Evolutionary conservation across 2,329 filamentous ascomycete species (phyloP), one percentile per base, ranked within the genome.

Genomic region (Camillea tinctor): DNA sequence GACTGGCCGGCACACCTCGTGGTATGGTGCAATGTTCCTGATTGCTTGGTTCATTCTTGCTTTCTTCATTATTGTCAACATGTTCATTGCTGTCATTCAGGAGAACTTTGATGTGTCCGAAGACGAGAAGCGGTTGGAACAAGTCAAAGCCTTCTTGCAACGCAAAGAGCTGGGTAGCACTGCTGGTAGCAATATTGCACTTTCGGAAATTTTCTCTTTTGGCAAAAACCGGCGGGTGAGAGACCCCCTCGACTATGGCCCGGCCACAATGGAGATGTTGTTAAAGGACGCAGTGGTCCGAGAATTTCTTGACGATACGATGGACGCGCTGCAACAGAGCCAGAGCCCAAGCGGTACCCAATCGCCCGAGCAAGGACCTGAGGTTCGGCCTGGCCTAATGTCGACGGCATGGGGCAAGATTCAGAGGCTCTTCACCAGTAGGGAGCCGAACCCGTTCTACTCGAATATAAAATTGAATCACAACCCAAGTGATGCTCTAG

Each of bases 71-170:
- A 85, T 98, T 63, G 79, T 99, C 79, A 99, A 98, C 73, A 99
- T 99, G 95, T 99, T 99, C 81, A 98, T 99, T 91, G 95, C 95
- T 81, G 95, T 99, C 78, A 99, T 99, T 66, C 95, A 99, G 75
- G 95, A 99, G 73, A 99, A 97, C 71, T 99, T 99, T 73, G 95
- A 99, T 76, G 93, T 99, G 23, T 96, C 93, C 3, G 95, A 99
- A 74, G 96, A 99, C 72, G 93, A 98, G 74, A 99, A 99, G 77
- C 92, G 96, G 20, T 78, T 98, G 63, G 92, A 98, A 73, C 96
- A 99, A 76, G 93, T 99, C 62, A 94, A 93, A 71, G 92, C 94
- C 1, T 99, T 98, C 69, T 80, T 99, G 51, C 92, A 96, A 71
- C 88, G 93, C 67, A 96, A 94, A 73, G 93, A 98, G 69, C 80